Evolutionary conservation across 2,329 filamentous ascomycete genomes (phyloP), one percentile per base, ranked within the genome.

Genomic region (Hypoxylon sp.): DNA sequence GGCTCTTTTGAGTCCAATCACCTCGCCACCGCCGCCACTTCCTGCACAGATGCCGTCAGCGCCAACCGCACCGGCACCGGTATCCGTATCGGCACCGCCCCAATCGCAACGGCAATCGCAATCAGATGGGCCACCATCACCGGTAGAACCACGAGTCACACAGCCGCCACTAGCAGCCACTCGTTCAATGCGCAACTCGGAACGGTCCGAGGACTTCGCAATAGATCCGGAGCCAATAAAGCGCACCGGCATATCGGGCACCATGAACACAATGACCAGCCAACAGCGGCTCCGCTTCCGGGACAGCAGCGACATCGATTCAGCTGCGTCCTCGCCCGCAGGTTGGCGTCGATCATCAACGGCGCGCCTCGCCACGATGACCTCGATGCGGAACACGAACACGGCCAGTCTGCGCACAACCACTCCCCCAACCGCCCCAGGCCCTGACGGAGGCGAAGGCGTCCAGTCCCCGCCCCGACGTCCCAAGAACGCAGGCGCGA

Each of bases 221-320:
- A 43, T 49, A 49, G 49, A 59, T 7, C 50, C 49, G 45, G 59
- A 14, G 30, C 68, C 69, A 36, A 56, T 63, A 49, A 34, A 41
- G 25, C 61, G 23, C 25, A 52, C 23, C 3, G 23, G 25, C 14
- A 67, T 69, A 5, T 36, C 70, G 46, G 66, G 50, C 19, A 72
- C 41, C 2, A 46, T 30, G 25, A 58, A 36, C 19, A 67, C 72
- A 6, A 49, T 71, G 53, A 70, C 53, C 17, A 73, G 60, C 48
- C 71, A 71, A 25, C 67, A 73, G 45, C 74, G 74, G 1, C 71
- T 76, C 45, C 66, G 66, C 10, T 77, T 77, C 67, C 74, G 75
- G 19, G 75, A 77, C 53, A 76, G 74, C 56, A 76, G 73, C 63
- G 75, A 77, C 14, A 46, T 75, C 7, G 72, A 75, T 25, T 75